A percentile compares a stretch with the other conserved stretches of the same genome.
phyloP scores from a whole-genome alignment of 306 rosid genomes.

The Coriaria nepalensis region DNA sequence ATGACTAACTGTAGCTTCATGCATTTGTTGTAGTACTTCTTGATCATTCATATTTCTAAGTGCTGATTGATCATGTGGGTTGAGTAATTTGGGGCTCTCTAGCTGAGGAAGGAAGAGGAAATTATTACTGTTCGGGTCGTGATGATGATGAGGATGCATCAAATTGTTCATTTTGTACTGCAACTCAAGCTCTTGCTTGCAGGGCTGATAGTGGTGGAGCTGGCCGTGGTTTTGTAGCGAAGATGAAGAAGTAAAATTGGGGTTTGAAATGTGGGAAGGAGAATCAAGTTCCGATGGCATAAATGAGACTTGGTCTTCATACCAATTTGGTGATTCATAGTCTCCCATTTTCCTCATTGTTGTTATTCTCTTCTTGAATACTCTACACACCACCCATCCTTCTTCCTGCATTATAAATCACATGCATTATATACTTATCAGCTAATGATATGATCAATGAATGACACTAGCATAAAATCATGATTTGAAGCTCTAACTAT shows the following conservation, averaged over 20 bases:
- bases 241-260: constrained; percentile 19
- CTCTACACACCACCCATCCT: constrained; percentile 87
- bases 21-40: too few species aligned
- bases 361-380: constrained; percentile 49
- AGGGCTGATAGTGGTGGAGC: constrained; percentile 21
- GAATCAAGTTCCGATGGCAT: constrained; percentile 36
- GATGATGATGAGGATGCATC: constrained; percentile 4
- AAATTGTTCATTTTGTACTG: constrained; percentile 25
- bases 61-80: too few species aligned
- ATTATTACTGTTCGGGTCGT: constrained; percentile 32
- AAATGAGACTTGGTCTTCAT: constrained; percentile 12
- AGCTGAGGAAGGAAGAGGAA: constrained; percentile 78
- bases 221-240: background rate
- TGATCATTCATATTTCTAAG: too few species aligned
- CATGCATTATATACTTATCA: too few species aligned
- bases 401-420: constrained; percentile 51
- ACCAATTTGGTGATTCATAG: constrained; percentile 14
- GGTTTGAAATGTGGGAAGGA: constrained; percentile 29
- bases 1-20: too few species aligned
- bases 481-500: too few species aligned
- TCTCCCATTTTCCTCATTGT: constrained; percentile 10
- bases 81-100: constrained; percentile 75
- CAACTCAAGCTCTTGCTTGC: constrained; percentile 55
- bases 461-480: too few species aligned
- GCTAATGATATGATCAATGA: too few species aligned